Evolutionary conservation across 129 eudicot genomes (phyloP), one percentile per base, ranked within the genome.

Genomic region (Artemisia argyi): DNA sequence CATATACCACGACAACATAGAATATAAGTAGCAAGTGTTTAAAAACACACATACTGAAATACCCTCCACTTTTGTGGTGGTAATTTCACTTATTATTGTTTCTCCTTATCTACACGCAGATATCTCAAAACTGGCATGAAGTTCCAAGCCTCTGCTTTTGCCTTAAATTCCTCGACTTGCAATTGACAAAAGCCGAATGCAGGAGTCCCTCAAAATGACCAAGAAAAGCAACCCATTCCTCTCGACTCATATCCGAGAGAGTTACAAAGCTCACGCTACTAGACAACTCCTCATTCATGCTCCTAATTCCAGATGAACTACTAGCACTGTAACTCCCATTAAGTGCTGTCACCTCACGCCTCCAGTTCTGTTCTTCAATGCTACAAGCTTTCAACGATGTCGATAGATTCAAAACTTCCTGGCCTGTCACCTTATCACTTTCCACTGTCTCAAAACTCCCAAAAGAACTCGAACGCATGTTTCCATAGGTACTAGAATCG

Each of bases 71-170:
- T 57, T 22, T 22, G 42, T 59, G 15, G 7, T 13, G 26, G 7
- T 59, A 19, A 59, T 59, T 51, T 68, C 60, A 68, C 16, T 44
- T 9, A 72, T 72, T 60, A 19, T 46, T 17, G 30, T 60, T 50
- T 14, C 11, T 0, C 6, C 17, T 48, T 66, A 19, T 24, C 16
- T 1, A 12, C 12, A 59, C 11, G 12, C 65, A 20, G 42, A 4
- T 59, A 24, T 59, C 17, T 83, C 75, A 83, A 66, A 83, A 83
- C 73, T 71, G 69, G 75, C 87, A 83, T 13, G 83, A 83, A 51
- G 78, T 83, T 49, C 83, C 84, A 56, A 76, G 76, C 65, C 81
- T 83, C 69, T 71, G 81, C 8, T 32, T 83, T 51, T 73, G 80
- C 62, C 69, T 77, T 67, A 53, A 51, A 46, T 57, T 69, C 50